Conservation (phyloP, 1,284 basidiomycete species). For the Pseudomicrostroma phylloplanum region DNA sequence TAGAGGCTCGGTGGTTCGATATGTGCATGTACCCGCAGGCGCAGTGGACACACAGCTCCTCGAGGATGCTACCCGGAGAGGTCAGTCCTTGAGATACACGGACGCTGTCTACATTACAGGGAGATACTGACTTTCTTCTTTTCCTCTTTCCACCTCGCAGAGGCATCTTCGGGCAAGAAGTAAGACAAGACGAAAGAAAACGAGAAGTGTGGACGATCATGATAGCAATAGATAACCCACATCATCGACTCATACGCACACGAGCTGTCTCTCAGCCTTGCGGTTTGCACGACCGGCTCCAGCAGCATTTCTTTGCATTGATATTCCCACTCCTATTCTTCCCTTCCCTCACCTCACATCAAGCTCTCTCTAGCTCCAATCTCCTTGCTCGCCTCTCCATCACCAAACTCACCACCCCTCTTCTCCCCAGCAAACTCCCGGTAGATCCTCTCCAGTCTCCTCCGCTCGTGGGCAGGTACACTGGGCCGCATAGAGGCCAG, state of each 20-base stretch:
- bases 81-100: conserved; percentile 29
- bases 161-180: conserved; percentile 10
- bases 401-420: conserved; percentile 37
- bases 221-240: background rate
- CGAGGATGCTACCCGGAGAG: conserved; percentile 94
- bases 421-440: conserved; percentile 38
- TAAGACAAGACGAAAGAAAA: background rate
- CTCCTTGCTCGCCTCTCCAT: conserved; percentile 36
- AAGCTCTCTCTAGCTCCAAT: conserved; percentile 42
- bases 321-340: background rate
- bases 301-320: background rate
- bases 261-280: background rate
- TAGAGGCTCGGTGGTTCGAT: conserved; percentile 93
- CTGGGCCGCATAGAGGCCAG: conserved; percentile 40
- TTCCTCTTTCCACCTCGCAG: conserved; percentile 1
- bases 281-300: no score
- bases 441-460: conserved; percentile 36
- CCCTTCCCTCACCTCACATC: conserved; percentile 24
- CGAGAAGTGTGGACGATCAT: background rate
- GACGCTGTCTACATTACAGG: background rate
- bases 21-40: conserved; percentile 85
- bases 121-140: background rate
- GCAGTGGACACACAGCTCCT: conserved; percentile 91
- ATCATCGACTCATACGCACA: background rate
- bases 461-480: conserved; percentile 40